A percentile compares a stretch with the other conserved stretches of the same genome.
phyloP scores from a whole-genome alignment of 768 basidiomycete species.

The Calocera viscosa region DNA sequence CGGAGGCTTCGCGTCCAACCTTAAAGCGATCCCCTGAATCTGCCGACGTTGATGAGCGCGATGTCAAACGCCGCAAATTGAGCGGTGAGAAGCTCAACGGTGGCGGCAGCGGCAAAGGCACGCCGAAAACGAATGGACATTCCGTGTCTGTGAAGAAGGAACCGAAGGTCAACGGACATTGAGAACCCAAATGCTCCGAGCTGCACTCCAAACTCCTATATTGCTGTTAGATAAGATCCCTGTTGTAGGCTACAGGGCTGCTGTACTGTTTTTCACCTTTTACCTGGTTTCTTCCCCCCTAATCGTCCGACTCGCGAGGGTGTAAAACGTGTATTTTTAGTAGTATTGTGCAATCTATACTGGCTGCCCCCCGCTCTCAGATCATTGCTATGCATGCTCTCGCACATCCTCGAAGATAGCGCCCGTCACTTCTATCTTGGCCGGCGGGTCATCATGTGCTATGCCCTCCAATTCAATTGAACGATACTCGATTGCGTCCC shows the following conservation, averaged over 20 bases:
- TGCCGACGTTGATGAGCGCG: neutral
- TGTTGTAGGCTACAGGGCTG: constrained; percentile 6
- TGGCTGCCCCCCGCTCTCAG: neutral
- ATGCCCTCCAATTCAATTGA: neutral
- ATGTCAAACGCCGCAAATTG: neutral
- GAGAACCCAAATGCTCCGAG: neutral
- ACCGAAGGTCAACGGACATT: constrained; percentile 1
- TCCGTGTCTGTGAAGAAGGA: neutral
- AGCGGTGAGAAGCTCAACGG: neutral
- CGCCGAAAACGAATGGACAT: constrained; percentile 5
- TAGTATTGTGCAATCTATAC: constrained; percentile 3
- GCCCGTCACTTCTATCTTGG: neutral
- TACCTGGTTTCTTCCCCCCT: neutral
- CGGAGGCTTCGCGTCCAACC: constrained; percentile 5
- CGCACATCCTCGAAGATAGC: neutral
- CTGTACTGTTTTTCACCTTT: constrained; percentile 5
- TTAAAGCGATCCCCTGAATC: neutral
- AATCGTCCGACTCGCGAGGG: neutral
- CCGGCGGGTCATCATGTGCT: neutral
- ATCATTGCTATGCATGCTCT: neutral
- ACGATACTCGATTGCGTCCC: neutral
- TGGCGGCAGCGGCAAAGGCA: neutral
- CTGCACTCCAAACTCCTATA: neutral
- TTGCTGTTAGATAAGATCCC: neutral
- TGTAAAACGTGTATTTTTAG: constrained; percentile 6